Percentiles rank a stretch among this genome's conserved stretches.
Conservation (phyloP, 2,329 filamentous ascomycete species). For the Venturia pyrina region DNA sequence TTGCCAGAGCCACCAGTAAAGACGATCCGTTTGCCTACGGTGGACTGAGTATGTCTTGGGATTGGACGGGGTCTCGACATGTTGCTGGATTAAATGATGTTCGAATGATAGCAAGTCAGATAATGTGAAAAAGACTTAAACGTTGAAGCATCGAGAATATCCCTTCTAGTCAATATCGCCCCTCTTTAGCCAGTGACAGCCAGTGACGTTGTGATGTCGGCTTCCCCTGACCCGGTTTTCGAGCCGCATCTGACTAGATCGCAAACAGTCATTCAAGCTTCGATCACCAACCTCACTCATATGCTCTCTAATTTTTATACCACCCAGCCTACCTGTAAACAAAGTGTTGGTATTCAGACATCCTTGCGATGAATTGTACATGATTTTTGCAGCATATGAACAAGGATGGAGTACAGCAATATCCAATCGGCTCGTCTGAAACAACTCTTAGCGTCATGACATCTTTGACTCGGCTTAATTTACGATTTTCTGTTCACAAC, state of each 20-base stretch:
- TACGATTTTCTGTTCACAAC: not conserved
- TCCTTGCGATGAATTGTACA: not conserved
- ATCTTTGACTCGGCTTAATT: not conserved
- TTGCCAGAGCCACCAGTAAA: conserved; percentile 48
- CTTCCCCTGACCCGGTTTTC: not conserved
- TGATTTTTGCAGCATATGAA: not conserved
- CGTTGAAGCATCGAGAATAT: not conserved
- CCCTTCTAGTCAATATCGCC: not conserved
- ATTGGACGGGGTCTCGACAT: not conserved
- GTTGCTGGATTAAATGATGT: no score
- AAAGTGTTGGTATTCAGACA: no score
- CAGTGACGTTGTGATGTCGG: conserved; percentile 1
- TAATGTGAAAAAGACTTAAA: not conserved
- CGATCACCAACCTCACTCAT: not conserved
- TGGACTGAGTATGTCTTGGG: not conserved
- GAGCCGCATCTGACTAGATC: not conserved
- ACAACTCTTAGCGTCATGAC: not conserved
- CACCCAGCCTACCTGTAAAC: no score
- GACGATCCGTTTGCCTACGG: conserved; percentile 31
- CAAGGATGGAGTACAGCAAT: not conserved
- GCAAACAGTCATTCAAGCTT: not conserved
- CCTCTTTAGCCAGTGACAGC: conserved; percentile 2
- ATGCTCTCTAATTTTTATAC: no score
- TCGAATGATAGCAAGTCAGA: not conserved
- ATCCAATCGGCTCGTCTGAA: not conserved